phyloP scores from a whole-genome alignment of 2,329 filamentous ascomycete species.

The Tolypocladium endophyticum region DNA sequence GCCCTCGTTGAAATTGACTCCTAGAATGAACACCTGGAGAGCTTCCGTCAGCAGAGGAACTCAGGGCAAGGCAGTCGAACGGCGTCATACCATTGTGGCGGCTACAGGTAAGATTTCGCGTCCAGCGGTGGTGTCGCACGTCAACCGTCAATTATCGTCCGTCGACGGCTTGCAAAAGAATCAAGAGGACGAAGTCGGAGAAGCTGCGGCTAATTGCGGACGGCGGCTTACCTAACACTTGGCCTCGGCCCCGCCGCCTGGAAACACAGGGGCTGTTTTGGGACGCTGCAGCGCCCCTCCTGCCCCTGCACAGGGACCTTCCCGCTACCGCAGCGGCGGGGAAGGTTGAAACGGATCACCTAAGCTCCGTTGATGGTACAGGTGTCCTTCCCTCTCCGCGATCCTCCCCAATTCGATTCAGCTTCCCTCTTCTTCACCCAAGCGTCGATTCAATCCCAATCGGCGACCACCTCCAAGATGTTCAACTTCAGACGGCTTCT shows the following conservation, averaged over 20 bases:
- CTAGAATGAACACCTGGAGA: slow-evolving; percentile 68
- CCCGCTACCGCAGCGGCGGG: slow-evolving; percentile 3
- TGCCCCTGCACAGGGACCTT: background rate
- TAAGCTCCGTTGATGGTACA: slow-evolving; percentile 4
- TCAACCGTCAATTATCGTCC: background rate
- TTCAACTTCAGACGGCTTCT: slow-evolving; percentile 62
- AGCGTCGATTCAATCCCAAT: background rate
- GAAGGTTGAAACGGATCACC: slow-evolving; percentile 7
- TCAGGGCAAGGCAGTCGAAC: no score
- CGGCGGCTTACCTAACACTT: background rate
- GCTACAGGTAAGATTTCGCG: background rate
- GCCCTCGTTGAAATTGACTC: slow-evolving; percentile 74
- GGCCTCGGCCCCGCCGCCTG: background rate
- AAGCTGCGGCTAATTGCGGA: slow-evolving; percentile 15
- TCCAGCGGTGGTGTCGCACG: background rate
- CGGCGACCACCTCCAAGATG: slow-evolving; percentile 43
- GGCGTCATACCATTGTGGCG: slow-evolving; percentile 8
- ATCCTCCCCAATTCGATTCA: background rate
- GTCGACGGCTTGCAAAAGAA: background rate
- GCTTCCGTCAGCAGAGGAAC: background rate
- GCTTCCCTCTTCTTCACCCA: background rate
- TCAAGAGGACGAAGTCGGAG: slow-evolving; percentile 6
- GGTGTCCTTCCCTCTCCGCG: slow-evolving; percentile 6
- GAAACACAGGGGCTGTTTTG: background rate
- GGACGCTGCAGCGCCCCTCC: background rate